phyloP scores from a whole-genome alignment of 306 rosid genomes.

The Biancaea sappan region DNA sequence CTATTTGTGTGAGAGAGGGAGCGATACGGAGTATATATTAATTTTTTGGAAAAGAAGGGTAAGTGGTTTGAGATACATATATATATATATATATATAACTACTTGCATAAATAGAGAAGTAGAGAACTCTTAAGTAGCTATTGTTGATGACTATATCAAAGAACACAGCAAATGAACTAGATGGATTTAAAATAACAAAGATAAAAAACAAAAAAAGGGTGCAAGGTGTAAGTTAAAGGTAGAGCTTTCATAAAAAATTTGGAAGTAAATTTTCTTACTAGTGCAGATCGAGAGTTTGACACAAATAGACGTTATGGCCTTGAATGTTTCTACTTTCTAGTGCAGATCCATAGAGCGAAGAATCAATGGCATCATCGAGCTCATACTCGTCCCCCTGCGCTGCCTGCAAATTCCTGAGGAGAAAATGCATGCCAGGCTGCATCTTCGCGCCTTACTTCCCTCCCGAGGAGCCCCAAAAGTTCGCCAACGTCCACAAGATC shows the following conservation, averaged over 20 bases:
- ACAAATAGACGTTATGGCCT: background rate
- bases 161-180: background rate
- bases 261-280: constrained; percentile 24
- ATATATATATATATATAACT: too few species aligned
- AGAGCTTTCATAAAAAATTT: too few species aligned
- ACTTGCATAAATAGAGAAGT: too few species aligned
- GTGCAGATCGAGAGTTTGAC: constrained; percentile 27
- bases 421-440: constrained; percentile 96
- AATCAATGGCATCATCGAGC: constrained; percentile 68
- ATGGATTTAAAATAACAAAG: background rate
- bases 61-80: too few species aligned
- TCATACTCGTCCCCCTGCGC: constrained; percentile 90
- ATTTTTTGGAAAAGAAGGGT: constrained; percentile 10
- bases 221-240: constrained; percentile 29
- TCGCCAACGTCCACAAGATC: constrained; percentile 92
- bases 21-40: background rate
- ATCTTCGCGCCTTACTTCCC: constrained; percentile 97
- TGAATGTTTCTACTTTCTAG: constrained; percentile 1
- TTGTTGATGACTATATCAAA: constrained; percentile 2
- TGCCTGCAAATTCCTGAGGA: constrained; percentile 93
- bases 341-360: constrained; percentile 28
- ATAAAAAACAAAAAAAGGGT: constrained; percentile 1
- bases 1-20: background rate
- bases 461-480: constrained; percentile 97
- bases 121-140: too few species aligned